phyloP scores from a whole-genome alignment of 1,284 basidiomycete genomes.

The Agaricales sp. region DNA sequence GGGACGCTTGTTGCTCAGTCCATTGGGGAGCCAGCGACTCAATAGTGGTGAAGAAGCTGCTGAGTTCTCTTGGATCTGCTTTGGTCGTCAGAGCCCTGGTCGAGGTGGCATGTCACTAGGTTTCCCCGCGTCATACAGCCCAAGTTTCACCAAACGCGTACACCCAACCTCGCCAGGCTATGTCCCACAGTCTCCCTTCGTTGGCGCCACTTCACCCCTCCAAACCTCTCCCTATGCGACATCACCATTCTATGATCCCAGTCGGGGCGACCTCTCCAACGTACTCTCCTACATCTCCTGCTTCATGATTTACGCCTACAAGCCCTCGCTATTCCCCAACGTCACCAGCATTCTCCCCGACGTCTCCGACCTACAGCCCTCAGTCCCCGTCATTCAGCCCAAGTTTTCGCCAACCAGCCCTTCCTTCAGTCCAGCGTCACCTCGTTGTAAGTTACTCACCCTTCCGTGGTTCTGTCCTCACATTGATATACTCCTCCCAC shows the following conservation, averaged over 20 bases:
- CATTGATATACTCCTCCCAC: conserved; percentile 21
- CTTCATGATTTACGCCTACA: conserved; percentile 78
- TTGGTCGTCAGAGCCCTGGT: conserved; percentile 77
- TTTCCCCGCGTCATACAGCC: conserved; percentile 62
- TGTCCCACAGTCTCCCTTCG: conserved; percentile 77
- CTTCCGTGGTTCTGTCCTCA: conserved; percentile 16
- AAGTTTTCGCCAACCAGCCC: conserved; percentile 80
- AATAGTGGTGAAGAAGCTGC: conserved; percentile 78
- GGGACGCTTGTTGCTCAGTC: no score
- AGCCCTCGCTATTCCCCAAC: conserved; percentile 84
- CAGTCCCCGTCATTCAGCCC: conserved; percentile 81
- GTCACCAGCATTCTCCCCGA: conserved; percentile 80
- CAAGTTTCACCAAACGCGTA: conserved; percentile 77
- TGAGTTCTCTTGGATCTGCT: conserved; percentile 64
- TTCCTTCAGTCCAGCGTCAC: conserved; percentile 80
- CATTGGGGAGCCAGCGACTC: no score
- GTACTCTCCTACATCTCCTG: conserved; percentile 79
- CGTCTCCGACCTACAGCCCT: conserved; percentile 74
- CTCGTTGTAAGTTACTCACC: conserved; percentile 66
- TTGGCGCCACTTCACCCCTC: conserved; percentile 74
- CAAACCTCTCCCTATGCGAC: conserved; percentile 70
- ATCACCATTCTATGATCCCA: conserved; percentile 70
- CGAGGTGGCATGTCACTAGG: conserved; percentile 73
- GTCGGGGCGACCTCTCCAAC: conserved; percentile 68
- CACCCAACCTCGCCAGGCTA: conserved; percentile 82